Evolutionary conservation across 2,329 filamentous ascomycete species (phyloP), one percentile per base, ranked within the genome.

Genomic region (Ambrosiella xylebori): DNA sequence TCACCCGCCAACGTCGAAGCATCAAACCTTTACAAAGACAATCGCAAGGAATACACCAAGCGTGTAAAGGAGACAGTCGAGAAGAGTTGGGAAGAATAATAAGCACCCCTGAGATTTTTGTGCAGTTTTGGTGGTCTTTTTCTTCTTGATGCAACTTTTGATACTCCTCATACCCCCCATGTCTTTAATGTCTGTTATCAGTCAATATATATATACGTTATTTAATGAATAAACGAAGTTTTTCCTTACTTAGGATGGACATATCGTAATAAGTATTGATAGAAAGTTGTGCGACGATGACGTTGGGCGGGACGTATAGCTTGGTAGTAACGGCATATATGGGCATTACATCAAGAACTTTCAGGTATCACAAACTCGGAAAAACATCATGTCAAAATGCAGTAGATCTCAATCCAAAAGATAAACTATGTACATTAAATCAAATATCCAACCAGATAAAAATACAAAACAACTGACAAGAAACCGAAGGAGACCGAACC

Each of bases 1-100:
- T 95, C 89, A 1, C 93, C 93, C 0, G 93, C 93, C 58, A 98
- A 98, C 66, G 93, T 97, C 65, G 93, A 98, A 73, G 93, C 93
- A 1, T 95, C 89, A 57, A 98, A 97, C 68, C 76, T 97, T 7
- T 98, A 97, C 77, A 97, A 97, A 70, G 93, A 98, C 68, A 97
- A 97, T 71, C 81, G 90, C 62, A 89, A 90, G 69, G 93, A 98
- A 68, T 98, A 98, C 68, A 87, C 85, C 35, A 98, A 98, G 75
- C 78, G 90, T 15, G 93, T 98, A 49, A 78, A 89, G 53, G 93
- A 97, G 74, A 96, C 91, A 0, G 93, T 98, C 13, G 93, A 98
- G 76, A 97, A 96, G 80, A 97, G 91, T 74, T 98, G 93, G 93
- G 93, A 97, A 63, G 91, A 96, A 66, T 95, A 65, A 68, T 8